Percentiles rank a stretch among this genome's conserved stretches.
These are phyloP conservation scores for Paramarasmius palmivorus DNA, from an alignment of 1,284 basidiomycete genomes.

Conservation along the genomic window DNA sequence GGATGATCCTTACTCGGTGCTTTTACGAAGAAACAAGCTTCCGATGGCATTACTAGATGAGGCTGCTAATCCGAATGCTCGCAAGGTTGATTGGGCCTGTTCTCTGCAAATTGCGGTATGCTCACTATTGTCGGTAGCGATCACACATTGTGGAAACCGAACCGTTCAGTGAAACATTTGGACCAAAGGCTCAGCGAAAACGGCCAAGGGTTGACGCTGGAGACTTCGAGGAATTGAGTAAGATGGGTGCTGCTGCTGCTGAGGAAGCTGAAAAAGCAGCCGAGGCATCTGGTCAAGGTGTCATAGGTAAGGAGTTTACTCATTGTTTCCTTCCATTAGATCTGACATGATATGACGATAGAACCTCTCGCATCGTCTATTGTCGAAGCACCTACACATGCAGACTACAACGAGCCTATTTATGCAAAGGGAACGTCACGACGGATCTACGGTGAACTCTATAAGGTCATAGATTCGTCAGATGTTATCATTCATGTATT, in stretches of 20 bases:
- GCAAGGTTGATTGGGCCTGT: conserved; percentile 55
- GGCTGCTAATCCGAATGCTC: conserved; percentile 73
- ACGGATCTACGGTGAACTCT: conserved; percentile 96
- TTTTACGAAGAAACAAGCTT: conserved; percentile 89
- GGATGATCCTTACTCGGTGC: conserved; percentile 92
- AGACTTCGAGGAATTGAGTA: conserved; percentile 85
- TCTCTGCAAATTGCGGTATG: no score
- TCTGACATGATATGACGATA: conserved; percentile 18
- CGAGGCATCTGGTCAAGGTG: conserved; percentile 35
- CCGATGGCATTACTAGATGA: conserved; percentile 94
- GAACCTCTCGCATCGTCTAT: conserved; percentile 45
- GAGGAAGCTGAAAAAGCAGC: conserved; percentile 46
- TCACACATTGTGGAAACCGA: conserved; percentile 94
- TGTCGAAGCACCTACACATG: conserved; percentile 61
- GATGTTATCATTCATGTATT: conserved; percentile 96
- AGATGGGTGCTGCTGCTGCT: conserved; percentile 54
- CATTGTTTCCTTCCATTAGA: conserved; percentile 9
- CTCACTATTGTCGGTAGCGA: conserved; percentile 45
- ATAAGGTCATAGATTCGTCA: conserved; percentile 99
- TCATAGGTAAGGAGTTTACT: conserved; percentile 41
- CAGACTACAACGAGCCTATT: conserved; percentile 82
- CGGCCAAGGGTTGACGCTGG: conserved; percentile 82
- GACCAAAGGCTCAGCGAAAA: conserved; percentile 92
- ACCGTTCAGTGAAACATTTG: conserved; percentile 90
- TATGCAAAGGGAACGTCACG: conserved; percentile 92